Evolutionary conservation across 305 asterid genomes (phyloP), one percentile per base, ranked within the genome.

Genomic region (Rubia balearica): DNA sequence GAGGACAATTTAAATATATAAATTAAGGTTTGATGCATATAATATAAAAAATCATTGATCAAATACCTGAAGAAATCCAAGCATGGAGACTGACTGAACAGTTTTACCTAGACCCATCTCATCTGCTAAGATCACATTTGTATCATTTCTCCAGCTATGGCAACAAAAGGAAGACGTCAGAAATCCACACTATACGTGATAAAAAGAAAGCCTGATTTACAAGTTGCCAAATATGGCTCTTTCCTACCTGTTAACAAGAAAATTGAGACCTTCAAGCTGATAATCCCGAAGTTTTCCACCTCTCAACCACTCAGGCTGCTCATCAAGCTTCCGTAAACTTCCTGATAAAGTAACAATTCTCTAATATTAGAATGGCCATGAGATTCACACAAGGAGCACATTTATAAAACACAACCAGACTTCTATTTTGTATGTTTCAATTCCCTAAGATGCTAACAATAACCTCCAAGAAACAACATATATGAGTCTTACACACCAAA

Each of bases 61-160:
- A 49, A 46, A 77, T 82, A 89, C 99, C 98, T 95, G 98, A 76
- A 95, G 81, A 86, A 95, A 95, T 63, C 98, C 99, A 73, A 95
- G 95, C 99, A 95, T 90, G 61, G 99, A 92, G 83, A 92, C 98
- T 55, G 98, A 90, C 88, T 95, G 98, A 71, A 95, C 96, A 76
- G 99, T 95, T 85, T 95, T 95, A 69, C 98, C 99, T 67, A 95
- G 96, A 72, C 99, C 99, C 99, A 92, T 95, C 84, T 95, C 98
- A 86, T 95, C 98, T 76, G 97, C 99, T 81, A 95, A 83, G 79
- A 95, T 95, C 46, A 95, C 99, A 86, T 92, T 95, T 43, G 98
- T 92, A 76, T 95, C 98, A 81, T 95, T 95, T 86, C 92, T 90
- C 99, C 99, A 95, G 88, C 99, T 95, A 88, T 69, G 79, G 86